Conservation (phyloP, 768 basidiomycete genomes). For the Lyophyllum semitale region DNA sequence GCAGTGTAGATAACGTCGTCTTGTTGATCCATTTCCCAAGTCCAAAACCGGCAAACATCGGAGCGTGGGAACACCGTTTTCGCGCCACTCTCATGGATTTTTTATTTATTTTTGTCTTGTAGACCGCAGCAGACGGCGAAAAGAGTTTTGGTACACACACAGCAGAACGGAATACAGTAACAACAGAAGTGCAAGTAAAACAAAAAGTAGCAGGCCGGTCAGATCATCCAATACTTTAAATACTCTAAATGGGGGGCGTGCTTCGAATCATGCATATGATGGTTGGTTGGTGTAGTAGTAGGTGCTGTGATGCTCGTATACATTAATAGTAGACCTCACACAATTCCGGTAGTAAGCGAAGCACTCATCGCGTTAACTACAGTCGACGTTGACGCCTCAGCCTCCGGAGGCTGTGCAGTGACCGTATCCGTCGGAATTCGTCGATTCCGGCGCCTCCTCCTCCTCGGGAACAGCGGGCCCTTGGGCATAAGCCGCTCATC, state of each 20-base stretch:
- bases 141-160: neutral
- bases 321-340: too few relatives aligned
- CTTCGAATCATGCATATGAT: neutral
- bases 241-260: too few relatives aligned
- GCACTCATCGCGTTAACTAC: neutral
- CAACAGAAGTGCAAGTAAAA: neutral
- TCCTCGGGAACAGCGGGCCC: conserved; percentile 74
- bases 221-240: too few relatives aligned
- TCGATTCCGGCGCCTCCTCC: conserved; percentile 9
- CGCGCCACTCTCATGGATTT: conserved; percentile 18
- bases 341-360: neutral
- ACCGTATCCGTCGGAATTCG: conserved; percentile 3
- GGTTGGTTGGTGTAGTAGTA: neutral
- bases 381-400: neutral
- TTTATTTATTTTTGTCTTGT: conserved; percentile 7
- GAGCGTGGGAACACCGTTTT: conserved; percentile 39
- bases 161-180: neutral
- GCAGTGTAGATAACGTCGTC: conserved; percentile 47
- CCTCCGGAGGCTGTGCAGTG: conserved; percentile 18
- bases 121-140: neutral
- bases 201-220: too few relatives aligned
- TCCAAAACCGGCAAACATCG: conserved; percentile 44
- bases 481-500: conserved; percentile 92
- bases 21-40: conserved; percentile 29
- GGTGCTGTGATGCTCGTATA: neutral